A percentile compares a stretch with the other conserved stretches of the same genome.
phyloP scores from a whole-genome alignment of 1,284 basidiomycete species.

The Apiotrichum sp. region DNA sequence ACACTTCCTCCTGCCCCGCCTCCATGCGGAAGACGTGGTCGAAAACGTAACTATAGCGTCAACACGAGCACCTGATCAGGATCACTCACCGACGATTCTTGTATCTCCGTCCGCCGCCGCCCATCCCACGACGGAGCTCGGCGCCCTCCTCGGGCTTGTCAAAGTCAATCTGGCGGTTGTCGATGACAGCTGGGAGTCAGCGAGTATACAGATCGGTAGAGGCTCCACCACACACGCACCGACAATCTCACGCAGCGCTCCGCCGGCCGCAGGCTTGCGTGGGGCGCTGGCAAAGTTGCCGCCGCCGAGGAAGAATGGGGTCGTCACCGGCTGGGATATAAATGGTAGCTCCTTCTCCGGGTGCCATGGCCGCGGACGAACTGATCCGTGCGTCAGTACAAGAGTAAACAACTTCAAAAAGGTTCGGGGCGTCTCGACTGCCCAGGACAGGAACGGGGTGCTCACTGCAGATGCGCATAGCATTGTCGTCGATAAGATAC shows the following conservation, averaged over 20 bases:
- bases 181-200: constrained; percentile 46
- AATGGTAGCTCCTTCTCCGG: constrained; percentile 70
- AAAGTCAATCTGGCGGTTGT: constrained; percentile 66
- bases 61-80: constrained; percentile 10
- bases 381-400: constrained; percentile 47
- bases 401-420: no score
- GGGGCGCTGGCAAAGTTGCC: constrained; percentile 59
- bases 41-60: constrained; percentile 71
- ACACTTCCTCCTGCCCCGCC: constrained; percentile 75
- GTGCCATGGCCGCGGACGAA: constrained; percentile 81
- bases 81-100: constrained; percentile 61
- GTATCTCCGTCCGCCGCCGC: constrained; percentile 75
- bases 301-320: constrained; percentile 67
- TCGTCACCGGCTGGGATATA: constrained; percentile 57
- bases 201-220: not conserved
- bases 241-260: constrained; percentile 44
- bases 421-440: no score
- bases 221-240: constrained; percentile 28
- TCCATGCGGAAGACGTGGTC: constrained; percentile 80
- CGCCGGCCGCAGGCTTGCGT: constrained; percentile 23
- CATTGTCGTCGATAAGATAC: constrained; percentile 20
- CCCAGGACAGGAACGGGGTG: not conserved
- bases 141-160: constrained; percentile 83
- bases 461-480: constrained; percentile 22
- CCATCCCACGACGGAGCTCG: constrained; percentile 56